Evolutionary conservation across 352 stramenopile species (phyloP), one percentile per base, ranked within the genome.

Genomic region (Globisporangium cystogenes): DNA sequence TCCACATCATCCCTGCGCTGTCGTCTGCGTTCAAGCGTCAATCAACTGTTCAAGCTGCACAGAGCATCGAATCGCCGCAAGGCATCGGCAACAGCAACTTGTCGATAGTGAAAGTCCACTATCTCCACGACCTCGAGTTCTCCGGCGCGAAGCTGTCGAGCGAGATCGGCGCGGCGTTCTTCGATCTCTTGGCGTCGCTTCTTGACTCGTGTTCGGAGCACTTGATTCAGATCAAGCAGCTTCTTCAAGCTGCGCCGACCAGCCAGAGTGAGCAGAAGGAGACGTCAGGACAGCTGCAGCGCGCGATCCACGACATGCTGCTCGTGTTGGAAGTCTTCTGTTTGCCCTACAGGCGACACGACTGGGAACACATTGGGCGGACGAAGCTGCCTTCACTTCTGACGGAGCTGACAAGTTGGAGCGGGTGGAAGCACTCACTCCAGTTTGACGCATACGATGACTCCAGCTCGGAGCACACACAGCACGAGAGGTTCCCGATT

Each of bases 1-100:
- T 81, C 12, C 81, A 87, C 54, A 79, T 95, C 37, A 77, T 95
- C 27, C 74, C 85, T 2, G 72, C 79, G 26, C 45, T 95, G 5
- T 87, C 82, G 15, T 78, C 71, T 10, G 72, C 85, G 5, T 95
- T 95, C 52, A 93, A 88, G 51, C 67, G 82, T n/a, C n/a, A n/a
- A 33, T 45, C 48, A 7, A 37, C 23, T 26, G 6, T n/a, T 8
- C 18, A 35, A 24, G 6, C 16, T 21, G 54, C 20, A 14, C 24
- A 40, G 7, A 23, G 21, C 16, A 46, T 11, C 26, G 35, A 50
- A 6, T 27, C 7, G 18, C 1, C 29, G 15, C 27, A 29, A 40
- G 39, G 26, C 12, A n/a, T 14, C 46, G 18, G 6, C 14, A 29
- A 0, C 12, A 41, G 18, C n/a, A 27, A 18, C 20, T 26, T 55